Evolutionary conservation across 2,329 filamentous ascomycete species (phyloP), one percentile per base, ranked within the genome.

Genomic region (Curvularia verruculosa): DNA sequence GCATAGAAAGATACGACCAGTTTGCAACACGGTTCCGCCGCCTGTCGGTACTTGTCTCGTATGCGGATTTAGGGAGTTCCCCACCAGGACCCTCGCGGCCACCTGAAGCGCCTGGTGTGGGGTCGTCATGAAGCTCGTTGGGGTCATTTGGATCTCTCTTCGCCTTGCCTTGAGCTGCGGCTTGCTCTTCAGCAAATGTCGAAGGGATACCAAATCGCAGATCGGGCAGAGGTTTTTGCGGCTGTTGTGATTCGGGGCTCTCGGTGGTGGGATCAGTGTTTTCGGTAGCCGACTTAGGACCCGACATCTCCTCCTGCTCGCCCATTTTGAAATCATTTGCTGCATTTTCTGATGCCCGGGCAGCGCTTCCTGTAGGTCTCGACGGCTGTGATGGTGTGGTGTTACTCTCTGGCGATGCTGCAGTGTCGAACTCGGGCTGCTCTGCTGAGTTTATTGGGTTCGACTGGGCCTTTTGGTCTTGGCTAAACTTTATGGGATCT

Each of bases 181-280:
- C 52, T 9, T 59, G 85, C 78, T 97, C 94, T 58, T 88, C 88
- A 54, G 89, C 90, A 53, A 97, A 84, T 1, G 93, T 96, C 1
- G 93, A 96, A 0, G 94, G 94, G 61, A 98, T 96, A 63, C 94
- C 94, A 71, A 94, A 89, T n/a, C 92, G 95, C 43, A 98, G 83
- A 74, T 98, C 93, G 51, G 94, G 94, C 12, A 97, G 85, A 51
- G 91, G 88, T 69, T 88, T 84, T 15, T 71, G 74, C 50, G 85
- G 82, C 23, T 86, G 81, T 65, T 83, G 77, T 49, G 56, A 40
- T 37, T 63, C 58, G 37, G 63, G 52, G 49, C 80, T 77, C 41
- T 80, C 77, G 52, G 78, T 68, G 48, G 74, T 68, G 57, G 78
- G 65, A 37, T 75, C 68, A 24, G 73, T 77, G 58, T 80, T 76